These are phyloP conservation scores for Strobilomyces dryophilus DNA, from an alignment of 768 basidiomycete species.

Conservation along the genomic window DNA sequence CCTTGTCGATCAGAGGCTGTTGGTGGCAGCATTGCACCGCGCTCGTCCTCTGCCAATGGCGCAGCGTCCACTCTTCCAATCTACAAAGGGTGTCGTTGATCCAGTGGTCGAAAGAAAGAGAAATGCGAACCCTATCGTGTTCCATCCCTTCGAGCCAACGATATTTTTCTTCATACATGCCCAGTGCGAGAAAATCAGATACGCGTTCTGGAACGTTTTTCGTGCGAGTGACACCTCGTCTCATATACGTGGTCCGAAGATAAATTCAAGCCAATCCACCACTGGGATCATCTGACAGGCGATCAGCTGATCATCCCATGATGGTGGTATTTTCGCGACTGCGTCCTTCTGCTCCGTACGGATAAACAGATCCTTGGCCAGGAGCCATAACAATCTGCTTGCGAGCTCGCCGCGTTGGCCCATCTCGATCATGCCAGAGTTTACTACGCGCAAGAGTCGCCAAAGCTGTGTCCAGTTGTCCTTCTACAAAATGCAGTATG, in stretches of 20 bases:
- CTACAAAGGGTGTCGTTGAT: background rate
- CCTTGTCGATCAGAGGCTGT: constrained; percentile 3
- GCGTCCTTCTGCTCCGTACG: background rate
- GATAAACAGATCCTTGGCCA: constrained; percentile 2
- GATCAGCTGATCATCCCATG: constrained; percentile 2
- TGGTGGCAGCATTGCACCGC: constrained; percentile 14
- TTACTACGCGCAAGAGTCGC: background rate
- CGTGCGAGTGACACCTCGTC: background rate
- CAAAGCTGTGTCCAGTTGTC: background rate
- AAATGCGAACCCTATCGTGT: background rate
- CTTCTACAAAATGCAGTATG: background rate
- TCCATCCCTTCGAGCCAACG: background rate
- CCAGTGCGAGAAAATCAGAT: constrained; percentile 15
- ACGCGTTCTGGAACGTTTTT: constrained; percentile 4
- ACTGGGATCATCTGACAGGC: constrained; percentile 13
- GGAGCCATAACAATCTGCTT: constrained; percentile 4
- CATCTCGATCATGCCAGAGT: constrained; percentile 5
- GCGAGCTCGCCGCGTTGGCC: constrained; percentile 7
- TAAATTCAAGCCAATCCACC: constrained; percentile 10
- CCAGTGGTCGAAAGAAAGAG: background rate
- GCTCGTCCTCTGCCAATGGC: constrained; percentile 15
- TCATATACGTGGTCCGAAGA: constrained; percentile 3
- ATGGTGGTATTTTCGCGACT: background rate
- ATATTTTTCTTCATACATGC: constrained; percentile 10
- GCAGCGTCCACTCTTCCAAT: constrained; percentile 4